Base-by-base conservation (phyloP, 306 rosid genomes). In the Dryas octopetala region DNA sequence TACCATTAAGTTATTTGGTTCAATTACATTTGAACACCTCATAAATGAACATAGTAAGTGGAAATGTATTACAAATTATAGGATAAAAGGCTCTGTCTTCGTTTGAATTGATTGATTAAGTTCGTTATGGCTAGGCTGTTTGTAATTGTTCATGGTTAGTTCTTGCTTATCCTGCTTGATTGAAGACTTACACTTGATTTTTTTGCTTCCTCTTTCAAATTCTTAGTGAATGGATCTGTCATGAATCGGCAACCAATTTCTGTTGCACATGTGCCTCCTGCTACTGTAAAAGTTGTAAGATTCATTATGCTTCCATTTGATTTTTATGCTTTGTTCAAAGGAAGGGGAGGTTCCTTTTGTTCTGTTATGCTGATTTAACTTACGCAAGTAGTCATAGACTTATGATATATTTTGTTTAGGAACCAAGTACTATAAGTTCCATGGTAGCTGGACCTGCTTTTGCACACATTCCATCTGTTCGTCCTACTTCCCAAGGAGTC, bases 251-350 rank as follows among this genome's bases (percentile, higher is more conserved):
- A 89, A 80, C 76, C 93, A 60, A 74, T 85, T 66, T 53, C 96
- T 79, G 86, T 86, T 66, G 92, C 81, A 73, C 89, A 85, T 81
- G 85, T 82, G 76, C 83, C 89, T 79, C 84, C 99, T 63, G 96
- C 96, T 48, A 90, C 90, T 51, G 92, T 96, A 40, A 96, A 96
- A 96, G 93, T 96, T 91, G 99, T 92, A 90, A 68, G 88, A 66
- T 40, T 57, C 32, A 51, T 65, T 12, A 40, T 76, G 54, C 62
- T 73, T 43, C 32, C 19, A 2, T 76, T 47, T 58, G 40, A 1
- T 55, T 26, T 78, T 65, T 32, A 72, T 78, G 38, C 41, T 62
- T 71, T 72, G 38, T 70, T 54, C 75, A 23, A 69, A 17, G 68
- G 55, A 40, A 13, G 51, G 51, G 40, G 32, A 28, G 51, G 38